Conservation (phyloP, 257 asterid genomes). For the Solanum ossicruentum region DNA sequence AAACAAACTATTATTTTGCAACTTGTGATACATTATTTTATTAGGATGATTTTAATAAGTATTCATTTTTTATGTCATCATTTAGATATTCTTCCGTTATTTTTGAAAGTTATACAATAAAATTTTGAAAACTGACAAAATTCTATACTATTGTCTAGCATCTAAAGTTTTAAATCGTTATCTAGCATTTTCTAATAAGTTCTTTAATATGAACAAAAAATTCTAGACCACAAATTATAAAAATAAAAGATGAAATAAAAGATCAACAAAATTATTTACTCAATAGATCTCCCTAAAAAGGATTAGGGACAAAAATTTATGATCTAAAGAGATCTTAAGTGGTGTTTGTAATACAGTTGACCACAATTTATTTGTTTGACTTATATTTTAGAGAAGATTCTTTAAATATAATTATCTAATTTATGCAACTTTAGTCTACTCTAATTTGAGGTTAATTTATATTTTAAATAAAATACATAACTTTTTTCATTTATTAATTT, state of each 20-base stretch:
- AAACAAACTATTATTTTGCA: neutral
- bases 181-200: neutral
- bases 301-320: neutral
- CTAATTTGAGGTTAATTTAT: neutral
- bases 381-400: neutral
- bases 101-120: neutral
- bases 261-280: neutral
- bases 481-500: neutral
- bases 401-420: neutral
- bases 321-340: neutral
- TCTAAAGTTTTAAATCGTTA: neutral
- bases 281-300: neutral
- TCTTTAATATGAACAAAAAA: neutral
- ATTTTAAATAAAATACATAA: neutral
- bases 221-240: neutral
- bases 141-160: neutral
- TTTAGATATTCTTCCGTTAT: neutral
- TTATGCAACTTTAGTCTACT: neutral
- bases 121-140: too few species aligned
- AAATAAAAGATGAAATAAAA: too few species aligned
- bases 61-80: neutral
- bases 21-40: neutral
- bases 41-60: neutral
- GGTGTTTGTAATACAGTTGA: neutral
- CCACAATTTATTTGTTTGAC: neutral